Base-by-base conservation (phyloP, 2,329 filamentous ascomycete genomes). In the Sarocladium brachiariae region DNA sequence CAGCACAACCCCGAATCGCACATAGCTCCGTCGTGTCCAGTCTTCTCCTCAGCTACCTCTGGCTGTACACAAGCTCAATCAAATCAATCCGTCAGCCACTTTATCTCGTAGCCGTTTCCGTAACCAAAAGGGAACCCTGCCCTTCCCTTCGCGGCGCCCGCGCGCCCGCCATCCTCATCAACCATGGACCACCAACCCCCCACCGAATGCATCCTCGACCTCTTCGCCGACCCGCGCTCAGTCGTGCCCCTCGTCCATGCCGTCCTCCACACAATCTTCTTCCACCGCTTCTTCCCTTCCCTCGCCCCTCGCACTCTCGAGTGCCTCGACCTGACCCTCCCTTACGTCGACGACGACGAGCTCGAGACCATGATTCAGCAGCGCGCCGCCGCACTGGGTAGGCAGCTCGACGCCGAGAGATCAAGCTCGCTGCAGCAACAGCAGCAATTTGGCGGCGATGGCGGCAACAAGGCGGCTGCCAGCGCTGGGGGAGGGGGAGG, bases 231-330 rank as follows among this genome's bases (percentile, higher is more conserved):
- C 70, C 88, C 89, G 49, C 81, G 82, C 38, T 93, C 87, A 51
- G 89, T 96, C 57, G 89, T 87, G 67, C 92, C 97, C 65, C 86
- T 97, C 51, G 84, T 97, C 55, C 91, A 92, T 82, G 92, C 87
- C 56, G 87, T 96, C 65, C 80, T 97, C 47, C 91, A 96, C 68
- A 95, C 91, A 48, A 96, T 97, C 67, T 99, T 97, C 81, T 97
- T 97, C 78, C 91, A 96, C 73, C 87, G 93, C 63, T 95, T 92
- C 80, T 96, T 97, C 75, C 89, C 89, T 52, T 84, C 89, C 52
- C 80, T 96, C 59, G 75, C 81, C 37, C 92, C 93, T 5, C 80
- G 82, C 56, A 90, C 89, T 56, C 85, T 89, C 70, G 91, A 96
- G 64, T 83, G 96, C 56, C 84, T 96, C 57, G 91, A 95, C 69